Base-by-base conservation (phyloP, 192 early-diverging fungal species). In the Tieghemiomyces parasiticus region DNA sequence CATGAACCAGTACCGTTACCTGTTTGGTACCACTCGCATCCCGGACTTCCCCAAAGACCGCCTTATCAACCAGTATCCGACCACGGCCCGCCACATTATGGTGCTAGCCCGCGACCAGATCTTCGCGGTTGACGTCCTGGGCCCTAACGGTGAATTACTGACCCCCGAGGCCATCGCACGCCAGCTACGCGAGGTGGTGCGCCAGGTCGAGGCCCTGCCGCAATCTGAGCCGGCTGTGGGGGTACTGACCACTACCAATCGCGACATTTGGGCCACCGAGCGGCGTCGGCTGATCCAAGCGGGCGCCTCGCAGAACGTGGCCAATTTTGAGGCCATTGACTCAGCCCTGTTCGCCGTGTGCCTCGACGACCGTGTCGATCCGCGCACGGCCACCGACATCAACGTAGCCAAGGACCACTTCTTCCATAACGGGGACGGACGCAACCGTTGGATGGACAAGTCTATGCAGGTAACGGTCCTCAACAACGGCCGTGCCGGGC, bases 381-480 rank as follows among this genome's bases (percentile, higher is more conserved):
- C 81, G 35, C 66, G 74, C n/a, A 72, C 76, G 10, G 65, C 72
- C 30, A 56, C 61, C 6, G 79, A 91, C 60, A 60, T 78, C 19
- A 85, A 92, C 65, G 52, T 71, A 3, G 73, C 81, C 4, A 80
- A 91, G 47, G 74, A 69, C 31, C 86, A 90, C 53, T 68, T 89
- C 22, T 89, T 86, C 69, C 92, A 95, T 67, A 86, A 80, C 6
- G 63, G 71, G 38, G 73, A 89, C 29, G 93, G 78, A 2, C 67
- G 67, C 49, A 97, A 97, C 70, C 77, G 95, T 28, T 97, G 95
- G 95, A 96, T 92, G 75, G 95, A 97, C 75, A 97, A 97, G 77
- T 72, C 90, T 24, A 74, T 97, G 47, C 88, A 91, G 71, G 66
- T 96, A 34, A 81, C 96, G 45, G 81, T 97, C 34, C 68, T 88